Base-by-base conservation (phyloP, 345 rosid genomes). In the Jatropha curcas region DNA sequence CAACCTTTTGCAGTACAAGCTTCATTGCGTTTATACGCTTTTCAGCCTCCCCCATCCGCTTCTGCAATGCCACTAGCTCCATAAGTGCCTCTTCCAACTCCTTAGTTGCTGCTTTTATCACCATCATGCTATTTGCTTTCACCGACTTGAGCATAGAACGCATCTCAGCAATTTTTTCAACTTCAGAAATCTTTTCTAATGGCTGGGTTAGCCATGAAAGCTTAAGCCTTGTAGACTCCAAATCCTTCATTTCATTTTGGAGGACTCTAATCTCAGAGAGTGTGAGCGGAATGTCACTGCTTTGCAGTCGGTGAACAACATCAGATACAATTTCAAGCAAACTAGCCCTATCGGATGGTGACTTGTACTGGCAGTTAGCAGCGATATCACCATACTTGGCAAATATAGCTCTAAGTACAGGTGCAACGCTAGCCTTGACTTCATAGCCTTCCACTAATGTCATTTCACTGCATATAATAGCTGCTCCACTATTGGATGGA, bases 351-450 rank as follows among this genome's bases (percentile, higher is more conserved):
- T 28, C 20, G 4, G 56, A 19, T 3, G 41, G 58, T 10, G 58
- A 67, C 27, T 48, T 31, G 58, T 50, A 50, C 33, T 30, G 27
- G 41, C 70, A 67, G 43, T 20, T 34, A 48, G 70, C 70, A 8
- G 70, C 70, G 20, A 67, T 67, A 67, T 67, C 70, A 50, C 70
- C 70, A 31, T 67, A 67, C 58, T 50, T 67, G 34, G 58, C 70
- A 48, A 67, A 67, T 67, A 67, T 67, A 13, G 70, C 24, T 48
- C 19, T 67, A 22, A 67, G 41, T 48, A 45, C 31, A 30, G 70
- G 58, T 8, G 59, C 70, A 17, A 33, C 41, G 11, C 28, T 50
- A 67, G 43, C 50, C 70, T 67, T 67, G 14, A 67, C 70, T 67
- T 50, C 70, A 31, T 67, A 67, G 70, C 70, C 70, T 67, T 67